Evolutionary conservation across 345 rosid species (phyloP).

Genomic region (Arabidopsis arenosa): DNA sequence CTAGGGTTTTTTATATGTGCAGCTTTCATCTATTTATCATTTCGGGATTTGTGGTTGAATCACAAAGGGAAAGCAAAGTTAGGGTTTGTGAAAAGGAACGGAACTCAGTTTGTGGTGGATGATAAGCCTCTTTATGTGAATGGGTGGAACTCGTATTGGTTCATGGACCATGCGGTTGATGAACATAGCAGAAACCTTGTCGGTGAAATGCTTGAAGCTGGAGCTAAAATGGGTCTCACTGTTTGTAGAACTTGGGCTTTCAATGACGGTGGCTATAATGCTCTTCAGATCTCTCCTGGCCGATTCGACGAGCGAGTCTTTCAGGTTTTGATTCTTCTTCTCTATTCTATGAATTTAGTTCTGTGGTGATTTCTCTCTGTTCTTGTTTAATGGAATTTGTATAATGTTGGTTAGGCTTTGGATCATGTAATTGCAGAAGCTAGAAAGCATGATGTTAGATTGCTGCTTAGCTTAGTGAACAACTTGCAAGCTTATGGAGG

Average conservation of each 20-base stretch:
- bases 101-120: constrained; percentile 66
- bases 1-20: constrained; percentile 69
- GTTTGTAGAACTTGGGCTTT: constrained; percentile 94
- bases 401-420: constrained; percentile 64
- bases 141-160: constrained; percentile 93
- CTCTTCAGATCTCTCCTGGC: constrained; percentile 87
- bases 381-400: constrained; percentile 7
- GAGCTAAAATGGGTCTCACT: constrained; percentile 81
- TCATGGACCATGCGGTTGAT: constrained; percentile 80
- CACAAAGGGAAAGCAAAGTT: constrained; percentile 46
- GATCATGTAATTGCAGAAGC: constrained; percentile 88
- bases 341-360: not conserved
- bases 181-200: constrained; percentile 60
- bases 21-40: constrained; percentile 65
- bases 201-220: constrained; percentile 65
- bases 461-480: constrained; percentile 76
- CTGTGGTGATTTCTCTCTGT: not conserved
- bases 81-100: constrained; percentile 69
- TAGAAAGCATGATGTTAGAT: constrained; percentile 60
- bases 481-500: constrained; percentile 86
- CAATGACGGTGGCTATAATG: constrained; percentile 83
- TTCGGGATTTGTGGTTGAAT: constrained; percentile 57
- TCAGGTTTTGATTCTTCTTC: constrained; percentile 41
- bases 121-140: constrained; percentile 63
- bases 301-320: constrained; percentile 76